Conservation (phyloP, 306 rosid genomes). For the Adenanthera pavonina region DNA sequence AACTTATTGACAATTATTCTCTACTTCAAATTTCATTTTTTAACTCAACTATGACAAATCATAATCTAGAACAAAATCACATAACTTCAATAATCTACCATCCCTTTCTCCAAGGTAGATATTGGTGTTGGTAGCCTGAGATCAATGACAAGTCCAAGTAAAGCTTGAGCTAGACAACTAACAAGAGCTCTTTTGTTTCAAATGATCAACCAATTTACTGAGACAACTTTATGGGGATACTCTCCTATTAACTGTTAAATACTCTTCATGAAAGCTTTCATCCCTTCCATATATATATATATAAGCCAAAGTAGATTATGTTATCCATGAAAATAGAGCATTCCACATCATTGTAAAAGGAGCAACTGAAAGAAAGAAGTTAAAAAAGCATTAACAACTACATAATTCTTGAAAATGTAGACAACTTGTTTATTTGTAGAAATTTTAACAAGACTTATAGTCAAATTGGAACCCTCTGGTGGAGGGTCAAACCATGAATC, state of each 20-base stretch:
- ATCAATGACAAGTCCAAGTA: slow-evolving; percentile 76
- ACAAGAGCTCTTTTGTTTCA: slow-evolving; percentile 88
- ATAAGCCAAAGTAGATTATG: slow-evolving; percentile 76
- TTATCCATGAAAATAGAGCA: slow-evolving; percentile 79
- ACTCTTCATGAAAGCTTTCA: slow-evolving; percentile 81
- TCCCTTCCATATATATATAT: slow-evolving; percentile 77
- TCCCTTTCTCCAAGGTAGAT: slow-evolving; percentile 85
- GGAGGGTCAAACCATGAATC: slow-evolving; percentile 86
- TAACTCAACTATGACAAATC: slow-evolving; percentile 19
- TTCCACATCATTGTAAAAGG: slow-evolving; percentile 88
- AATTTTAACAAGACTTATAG: slow-evolving; percentile 51
- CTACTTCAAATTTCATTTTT: neutral
- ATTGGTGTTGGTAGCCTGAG: slow-evolving; percentile 74
- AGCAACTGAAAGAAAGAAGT: slow-evolving; percentile 61
- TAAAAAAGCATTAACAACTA: neutral
- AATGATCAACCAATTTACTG: slow-evolving; percentile 79
- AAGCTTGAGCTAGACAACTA: slow-evolving; percentile 78
- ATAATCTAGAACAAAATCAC: slow-evolving; percentile 24
- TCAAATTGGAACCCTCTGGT: slow-evolving; percentile 82
- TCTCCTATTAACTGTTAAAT: slow-evolving; percentile 67
- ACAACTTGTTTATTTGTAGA: slow-evolving; percentile 16
- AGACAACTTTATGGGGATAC: slow-evolving; percentile 68
- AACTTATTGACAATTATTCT: neutral
- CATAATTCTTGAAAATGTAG: slow-evolving; percentile 8
- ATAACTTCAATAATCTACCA: slow-evolving; percentile 61